Evolutionary conservation across 163 green algal genomes (phyloP).

Genomic region (Coccomyxa subellipsoidea): DNA sequence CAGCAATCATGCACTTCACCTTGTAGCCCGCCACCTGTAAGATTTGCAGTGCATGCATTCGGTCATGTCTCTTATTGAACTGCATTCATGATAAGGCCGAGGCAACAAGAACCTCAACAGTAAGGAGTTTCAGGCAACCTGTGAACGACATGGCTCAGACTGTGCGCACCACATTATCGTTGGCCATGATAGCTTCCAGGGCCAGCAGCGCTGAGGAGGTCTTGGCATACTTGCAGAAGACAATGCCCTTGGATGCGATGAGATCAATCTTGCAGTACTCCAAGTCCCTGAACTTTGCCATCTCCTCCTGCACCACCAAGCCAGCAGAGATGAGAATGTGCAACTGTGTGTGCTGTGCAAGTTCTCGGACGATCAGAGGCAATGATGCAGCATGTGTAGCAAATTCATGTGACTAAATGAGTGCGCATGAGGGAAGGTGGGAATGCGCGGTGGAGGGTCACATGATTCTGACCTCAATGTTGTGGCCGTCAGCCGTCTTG

Average conservation of each 20-base stretch:
- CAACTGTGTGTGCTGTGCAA: no score
- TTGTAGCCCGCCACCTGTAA: conserved; percentile 73
- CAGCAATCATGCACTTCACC: conserved; percentile 90
- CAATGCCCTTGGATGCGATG: conserved; percentile 80
- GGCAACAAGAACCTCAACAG: no score
- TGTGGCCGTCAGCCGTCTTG: conserved; percentile 67
- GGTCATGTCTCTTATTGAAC: background rate
- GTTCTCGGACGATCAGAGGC: no score
- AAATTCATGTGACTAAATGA: no score
- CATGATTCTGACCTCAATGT: conserved; percentile 60
- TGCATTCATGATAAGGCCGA: no score
- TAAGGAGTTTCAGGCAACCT: no score
- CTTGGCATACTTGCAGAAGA: conserved; percentile 86
- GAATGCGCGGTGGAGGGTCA: background rate
- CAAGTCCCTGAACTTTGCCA: conserved; percentile 65
- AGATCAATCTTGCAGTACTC: conserved; percentile 93
- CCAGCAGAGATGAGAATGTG: background rate
- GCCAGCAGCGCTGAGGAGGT: conserved; percentile 70
- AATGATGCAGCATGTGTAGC: no score
- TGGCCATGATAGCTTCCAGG: conserved; percentile 66
- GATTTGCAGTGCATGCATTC: background rate
- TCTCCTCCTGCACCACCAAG: conserved; percentile 32
- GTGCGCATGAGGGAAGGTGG: no score
- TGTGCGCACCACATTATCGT: conserved; percentile 50
- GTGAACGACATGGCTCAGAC: no score